phyloP scores from a whole-genome alignment of 2,329 filamentous ascomycete genomes.

The Biscogniauxia sp. region DNA sequence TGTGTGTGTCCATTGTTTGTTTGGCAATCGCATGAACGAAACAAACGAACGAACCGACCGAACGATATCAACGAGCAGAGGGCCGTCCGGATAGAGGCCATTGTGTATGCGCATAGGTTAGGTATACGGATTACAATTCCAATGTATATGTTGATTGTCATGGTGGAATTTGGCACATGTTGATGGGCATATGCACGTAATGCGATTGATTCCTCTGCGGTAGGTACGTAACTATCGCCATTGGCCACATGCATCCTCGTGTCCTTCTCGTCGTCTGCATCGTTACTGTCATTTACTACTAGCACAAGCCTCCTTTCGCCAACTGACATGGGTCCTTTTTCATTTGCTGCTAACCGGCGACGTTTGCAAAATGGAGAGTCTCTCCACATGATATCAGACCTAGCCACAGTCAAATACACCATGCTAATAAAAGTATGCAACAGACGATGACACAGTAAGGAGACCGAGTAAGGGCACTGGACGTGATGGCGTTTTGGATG shows the following conservation, averaged over 20 bases:
- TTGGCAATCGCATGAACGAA: slow-evolving; percentile 2
- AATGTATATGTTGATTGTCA: not conserved
- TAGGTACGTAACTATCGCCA: slow-evolving; percentile 12
- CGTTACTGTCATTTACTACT: not conserved
- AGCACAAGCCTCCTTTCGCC: not conserved
- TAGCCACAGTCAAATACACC: not conserved
- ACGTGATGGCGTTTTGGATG: not conserved
- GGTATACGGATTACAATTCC: slow-evolving; percentile 18
- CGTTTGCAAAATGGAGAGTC: slow-evolving; percentile 1
- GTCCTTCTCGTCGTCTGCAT: slow-evolving; percentile 3
- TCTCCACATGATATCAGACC: slow-evolving; percentile 2
- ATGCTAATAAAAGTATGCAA: not conserved
- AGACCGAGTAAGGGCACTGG: not conserved
- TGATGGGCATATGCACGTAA: slow-evolving; percentile 30
- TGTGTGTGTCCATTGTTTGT: slow-evolving; percentile 16
- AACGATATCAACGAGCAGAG: not conserved
- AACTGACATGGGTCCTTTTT: not conserved
- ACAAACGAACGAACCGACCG: not conserved
- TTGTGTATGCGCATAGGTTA: slow-evolving; percentile 12
- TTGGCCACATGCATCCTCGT: slow-evolving; percentile 7
- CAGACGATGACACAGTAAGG: not conserved
- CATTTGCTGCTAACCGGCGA: not conserved
- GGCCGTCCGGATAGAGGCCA: slow-evolving; percentile 1
- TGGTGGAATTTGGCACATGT: slow-evolving; percentile 1
- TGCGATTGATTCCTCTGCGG: slow-evolving; percentile 16